Percentiles rank a stretch among this genome's conserved stretches.
These are phyloP conservation scores for Lablab purpureus DNA, from an alignment of 306 rosid species.

Conservation along the genomic window DNA sequence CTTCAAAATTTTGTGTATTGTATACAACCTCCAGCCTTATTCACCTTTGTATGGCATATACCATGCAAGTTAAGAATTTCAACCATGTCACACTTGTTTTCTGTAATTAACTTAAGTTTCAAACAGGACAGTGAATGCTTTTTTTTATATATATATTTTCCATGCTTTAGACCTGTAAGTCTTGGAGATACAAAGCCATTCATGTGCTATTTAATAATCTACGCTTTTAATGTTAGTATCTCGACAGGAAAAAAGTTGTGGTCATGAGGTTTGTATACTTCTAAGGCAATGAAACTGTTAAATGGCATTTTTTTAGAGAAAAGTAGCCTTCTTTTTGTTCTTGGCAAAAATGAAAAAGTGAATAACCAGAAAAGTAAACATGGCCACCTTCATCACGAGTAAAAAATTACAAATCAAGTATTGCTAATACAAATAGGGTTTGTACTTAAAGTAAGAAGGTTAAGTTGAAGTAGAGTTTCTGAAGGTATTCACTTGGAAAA, in stretches of 20 bases:
- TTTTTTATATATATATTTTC: neutral
- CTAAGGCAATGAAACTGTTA: too few relatives aligned
- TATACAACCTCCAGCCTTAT: neutral
- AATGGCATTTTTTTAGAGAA: too few relatives aligned
- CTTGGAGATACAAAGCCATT: constrained; percentile 19
- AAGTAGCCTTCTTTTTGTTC: too few relatives aligned
- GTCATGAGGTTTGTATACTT: constrained; percentile 5
- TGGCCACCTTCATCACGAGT: too few relatives aligned
- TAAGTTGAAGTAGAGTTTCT: too few relatives aligned
- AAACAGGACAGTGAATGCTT: neutral
- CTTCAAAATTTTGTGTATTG: neutral
- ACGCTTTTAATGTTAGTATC: neutral
- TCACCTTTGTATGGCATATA: too few relatives aligned
- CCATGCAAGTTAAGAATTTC: neutral
- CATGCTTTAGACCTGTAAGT: neutral
- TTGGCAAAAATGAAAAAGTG: too few relatives aligned
- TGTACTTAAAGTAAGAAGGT: too few relatives aligned
- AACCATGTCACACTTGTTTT: neutral
- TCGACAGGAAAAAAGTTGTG: neutral
- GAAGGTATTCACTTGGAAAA: too few relatives aligned
- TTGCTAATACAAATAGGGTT: too few relatives aligned
- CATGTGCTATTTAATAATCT: neutral
- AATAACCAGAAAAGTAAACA: too few relatives aligned
- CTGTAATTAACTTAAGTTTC: neutral
- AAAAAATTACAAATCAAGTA: too few relatives aligned